Conservation (phyloP, 2,329 filamentous ascomycete genomes). For the Endothia cerciana region DNA sequence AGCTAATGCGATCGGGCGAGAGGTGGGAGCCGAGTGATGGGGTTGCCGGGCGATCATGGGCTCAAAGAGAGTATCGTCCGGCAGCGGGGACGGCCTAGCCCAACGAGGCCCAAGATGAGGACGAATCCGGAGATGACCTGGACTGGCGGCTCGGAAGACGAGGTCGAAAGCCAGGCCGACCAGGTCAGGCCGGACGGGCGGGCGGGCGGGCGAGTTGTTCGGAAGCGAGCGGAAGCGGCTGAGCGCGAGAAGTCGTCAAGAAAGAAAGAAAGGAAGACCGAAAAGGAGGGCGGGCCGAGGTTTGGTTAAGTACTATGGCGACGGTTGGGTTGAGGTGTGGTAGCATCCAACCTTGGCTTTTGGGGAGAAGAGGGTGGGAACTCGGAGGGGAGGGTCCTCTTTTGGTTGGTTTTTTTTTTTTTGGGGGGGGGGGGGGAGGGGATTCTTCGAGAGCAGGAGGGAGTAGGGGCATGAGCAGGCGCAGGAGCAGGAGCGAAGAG, state of each 20-base stretch:
- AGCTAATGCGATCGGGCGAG: neutral
- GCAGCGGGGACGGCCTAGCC: neutral
- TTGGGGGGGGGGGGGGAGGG: neutral
- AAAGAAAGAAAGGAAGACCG: conserved; percentile 2
- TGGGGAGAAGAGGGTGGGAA: too few relatives aligned
- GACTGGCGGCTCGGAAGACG: conserved; percentile 4
- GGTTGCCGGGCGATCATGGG: neutral
- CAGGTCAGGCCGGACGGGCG: too few relatives aligned
- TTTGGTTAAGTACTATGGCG: too few relatives aligned
- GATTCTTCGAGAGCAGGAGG: neutral
- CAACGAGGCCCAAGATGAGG: neutral
- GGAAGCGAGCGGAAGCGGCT: conserved; percentile 24
- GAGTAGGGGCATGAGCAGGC: too few relatives aligned
- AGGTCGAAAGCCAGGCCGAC: too few relatives aligned
- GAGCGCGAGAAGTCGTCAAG: conserved; percentile 10
- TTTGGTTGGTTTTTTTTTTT: too few relatives aligned
- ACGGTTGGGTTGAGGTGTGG: neutral
- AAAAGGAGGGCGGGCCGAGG: neutral
- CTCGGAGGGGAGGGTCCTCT: too few relatives aligned
- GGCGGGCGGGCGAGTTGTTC: conserved; percentile 8
- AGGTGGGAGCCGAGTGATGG: neutral
- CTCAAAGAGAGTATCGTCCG: too few relatives aligned
- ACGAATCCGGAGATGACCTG: conserved; percentile 11
- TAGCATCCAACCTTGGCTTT: neutral
- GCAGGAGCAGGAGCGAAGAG: too few relatives aligned